Percentiles rank a stretch among this genome's conserved stretches.
Evolutionary conservation across 1,139 yeast genomes (phyloP).

Genomic region (Magnusiomyces clavatus): DNA sequence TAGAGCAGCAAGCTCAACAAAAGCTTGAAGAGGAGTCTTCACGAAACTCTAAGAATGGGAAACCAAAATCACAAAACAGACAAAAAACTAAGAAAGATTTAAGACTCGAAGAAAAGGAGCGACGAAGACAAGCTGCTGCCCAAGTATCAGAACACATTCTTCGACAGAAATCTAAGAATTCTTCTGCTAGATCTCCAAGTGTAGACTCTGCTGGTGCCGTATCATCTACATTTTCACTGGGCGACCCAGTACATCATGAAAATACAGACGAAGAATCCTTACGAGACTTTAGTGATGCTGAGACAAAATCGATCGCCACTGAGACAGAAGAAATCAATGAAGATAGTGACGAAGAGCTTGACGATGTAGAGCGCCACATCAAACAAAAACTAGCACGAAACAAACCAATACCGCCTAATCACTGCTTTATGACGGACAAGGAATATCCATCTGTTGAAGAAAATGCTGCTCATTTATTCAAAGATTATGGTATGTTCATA

Average conservation of each 20-base stretch:
- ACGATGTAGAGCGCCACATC: slow-evolving; percentile 31
- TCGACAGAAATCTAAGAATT: slow-evolving; percentile 1
- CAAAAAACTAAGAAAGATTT: slow-evolving; percentile 34
- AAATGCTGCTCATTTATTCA: slow-evolving; percentile 69
- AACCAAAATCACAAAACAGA: slow-evolving; percentile 14
- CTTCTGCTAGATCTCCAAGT: slow-evolving; percentile 11
- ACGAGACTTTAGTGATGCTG: slow-evolving; percentile 13
- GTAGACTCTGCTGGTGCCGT: slow-evolving; percentile 36
- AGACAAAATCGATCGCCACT: slow-evolving; percentile 15
- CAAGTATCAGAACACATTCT: slow-evolving; percentile 12
- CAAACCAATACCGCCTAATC: slow-evolving; percentile 63
- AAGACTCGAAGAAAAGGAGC: slow-evolving; percentile 30
- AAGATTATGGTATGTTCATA: slow-evolving; percentile 70
- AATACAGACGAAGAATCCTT: slow-evolving; percentile 18
- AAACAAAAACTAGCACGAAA: slow-evolving; percentile 37
- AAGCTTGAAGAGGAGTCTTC: slow-evolving; percentile 39
- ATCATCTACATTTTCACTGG: slow-evolving; percentile 58
- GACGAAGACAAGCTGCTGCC: slow-evolving; percentile 19
- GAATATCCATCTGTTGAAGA: slow-evolving; percentile 45
- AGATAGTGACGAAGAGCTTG: slow-evolving; percentile 29
- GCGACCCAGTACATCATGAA: slow-evolving; percentile 41
- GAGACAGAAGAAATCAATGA: slow-evolving; percentile 24
- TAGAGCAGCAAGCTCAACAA: slow-evolving; percentile 33
- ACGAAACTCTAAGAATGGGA: slow-evolving; percentile 14
- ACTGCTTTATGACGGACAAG: slow-evolving; percentile 72